Evolutionary conservation across 106 monocot species (phyloP).

Genomic region (Allium cepa): DNA sequence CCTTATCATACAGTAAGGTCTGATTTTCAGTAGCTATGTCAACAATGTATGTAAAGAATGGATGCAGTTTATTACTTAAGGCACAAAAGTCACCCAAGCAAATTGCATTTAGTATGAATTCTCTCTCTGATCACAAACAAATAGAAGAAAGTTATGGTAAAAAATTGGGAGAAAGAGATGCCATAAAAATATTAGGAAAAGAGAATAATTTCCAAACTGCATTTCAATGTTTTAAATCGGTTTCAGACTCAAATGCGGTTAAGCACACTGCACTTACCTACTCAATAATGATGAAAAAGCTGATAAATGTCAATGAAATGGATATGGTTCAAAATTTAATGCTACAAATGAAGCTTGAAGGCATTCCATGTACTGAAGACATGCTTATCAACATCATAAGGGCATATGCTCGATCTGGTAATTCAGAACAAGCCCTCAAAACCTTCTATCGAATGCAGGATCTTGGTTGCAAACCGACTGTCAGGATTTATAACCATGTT

Average conservation of each 20-base stretch:
- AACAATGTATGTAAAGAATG: conserved; percentile 47
- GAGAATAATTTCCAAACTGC: conserved; percentile 23
- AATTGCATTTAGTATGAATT: conserved; percentile 19
- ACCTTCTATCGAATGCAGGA: conserved; percentile 68
- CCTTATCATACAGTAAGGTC: no score
- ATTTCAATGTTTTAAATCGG: conserved; percentile 43
- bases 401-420: conserved; percentile 40
- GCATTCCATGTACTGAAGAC: conserved; percentile 45
- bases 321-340: conserved; percentile 51
- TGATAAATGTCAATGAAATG: conserved; percentile 32
- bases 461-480: conserved; percentile 49
- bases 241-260: conserved; percentile 19
- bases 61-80: conserved; percentile 26
- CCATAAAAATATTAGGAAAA: conserved; percentile 18
- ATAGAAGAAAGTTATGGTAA: not conserved
- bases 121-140: conserved; percentile 6
- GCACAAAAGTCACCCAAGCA: conserved; percentile 11
- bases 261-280: conserved; percentile 47
- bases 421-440: conserved; percentile 56
- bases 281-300: conserved; percentile 40
- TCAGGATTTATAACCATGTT: conserved; percentile 79
- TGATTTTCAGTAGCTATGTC: not conserved
- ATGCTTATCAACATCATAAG: conserved; percentile 36
- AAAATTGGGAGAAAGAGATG: conserved; percentile 32
- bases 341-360: conserved; percentile 69